Base-by-base conservation (phyloP, 768 basidiomycete genomes). In the Trametes sanguinea region DNA sequence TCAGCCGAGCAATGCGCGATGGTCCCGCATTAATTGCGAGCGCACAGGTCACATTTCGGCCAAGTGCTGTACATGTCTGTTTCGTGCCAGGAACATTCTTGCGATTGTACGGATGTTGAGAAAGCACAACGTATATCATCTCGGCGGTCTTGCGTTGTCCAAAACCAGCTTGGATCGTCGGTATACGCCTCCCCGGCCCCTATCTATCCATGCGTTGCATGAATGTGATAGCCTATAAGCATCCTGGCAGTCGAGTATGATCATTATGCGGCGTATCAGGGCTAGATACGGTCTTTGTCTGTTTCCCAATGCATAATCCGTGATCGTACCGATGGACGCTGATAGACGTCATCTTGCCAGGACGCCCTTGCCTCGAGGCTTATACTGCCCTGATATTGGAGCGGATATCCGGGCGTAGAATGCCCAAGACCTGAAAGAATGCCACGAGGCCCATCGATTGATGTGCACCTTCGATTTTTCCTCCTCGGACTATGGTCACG, bases 391-490 rank as follows among this genome's bases (percentile, higher is more conserved):
- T 8, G 53, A 30, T 16, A 3, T 27, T 54, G 53, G 53, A 54
- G 40, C 53, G 53, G 53, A 33, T 32, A 17, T 7, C 6, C 53
- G 53, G 53, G 3, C 42, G 37, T 16, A 32, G 42, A 5, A 13
- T 9, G 29, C 27, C 29, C 39, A 27, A 10, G 17, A n/a, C 39
- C n/a, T 53, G 17, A 37, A 10, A 35, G 22, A 35, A 53, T 42
- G 51, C 51, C 53, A 54, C 53, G 53, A 54, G 53, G 53, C 39
- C 9, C 42, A 54, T 54, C 53, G 42, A 54, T 54, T 44, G 53
- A 54, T 54, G 27, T 9, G 3, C 27, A 17, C 6, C 7, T 54
- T 54, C 53, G 40, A 29, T 32, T 44, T 39, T 27, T 33, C 53
- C 53, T 44, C 22, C 22, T 22, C 22, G 53, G 53, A 22, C 22